A percentile compares a stretch with the other conserved stretches of the same genome.
Conservation (phyloP, 306 rosid genomes). For the Medicago arabica region DNA sequence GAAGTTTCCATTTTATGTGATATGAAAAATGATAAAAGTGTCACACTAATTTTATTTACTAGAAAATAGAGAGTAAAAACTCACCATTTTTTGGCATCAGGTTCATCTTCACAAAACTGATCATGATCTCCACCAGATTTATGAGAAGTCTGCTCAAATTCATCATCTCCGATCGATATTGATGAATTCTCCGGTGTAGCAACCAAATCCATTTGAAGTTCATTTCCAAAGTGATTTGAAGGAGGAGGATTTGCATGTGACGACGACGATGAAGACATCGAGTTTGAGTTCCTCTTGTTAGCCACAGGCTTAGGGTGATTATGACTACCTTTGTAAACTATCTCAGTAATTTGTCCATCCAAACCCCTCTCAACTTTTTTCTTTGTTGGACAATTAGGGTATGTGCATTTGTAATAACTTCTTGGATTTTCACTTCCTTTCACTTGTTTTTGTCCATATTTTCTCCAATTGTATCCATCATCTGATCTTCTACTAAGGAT, state of each 20-base stretch:
- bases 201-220: slow-evolving; percentile 63
- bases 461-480: slow-evolving; percentile 97
- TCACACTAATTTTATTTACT: too few species aligned
- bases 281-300: slow-evolving; percentile 66
- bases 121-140: slow-evolving; percentile 72
- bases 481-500: slow-evolving; percentile 71
- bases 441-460: slow-evolving; percentile 96
- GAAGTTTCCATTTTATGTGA: too few species aligned
- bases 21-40: too few species aligned
- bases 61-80: too few species aligned
- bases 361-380: slow-evolving; percentile 88
- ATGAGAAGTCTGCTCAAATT: slow-evolving; percentile 70
- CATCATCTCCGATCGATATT: slow-evolving; percentile 80
- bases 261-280: slow-evolving; percentile 44
- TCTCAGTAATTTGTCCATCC: slow-evolving; percentile 93
- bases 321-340: slow-evolving; percentile 92
- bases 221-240: slow-evolving; percentile 48
- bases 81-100: slow-evolving; percentile 84
- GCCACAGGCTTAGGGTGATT: slow-evolving; percentile 92
- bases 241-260: slow-evolving; percentile 50
- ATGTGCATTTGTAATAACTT: slow-evolving; percentile 95
- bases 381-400: slow-evolving; percentile 90
- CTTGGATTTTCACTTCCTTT: slow-evolving; percentile 99
- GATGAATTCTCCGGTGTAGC: slow-evolving; percentile 91
- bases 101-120: slow-evolving; percentile 62